Conservation (phyloP, 345 rosid genomes). For the Populus ilicifolia region DNA sequence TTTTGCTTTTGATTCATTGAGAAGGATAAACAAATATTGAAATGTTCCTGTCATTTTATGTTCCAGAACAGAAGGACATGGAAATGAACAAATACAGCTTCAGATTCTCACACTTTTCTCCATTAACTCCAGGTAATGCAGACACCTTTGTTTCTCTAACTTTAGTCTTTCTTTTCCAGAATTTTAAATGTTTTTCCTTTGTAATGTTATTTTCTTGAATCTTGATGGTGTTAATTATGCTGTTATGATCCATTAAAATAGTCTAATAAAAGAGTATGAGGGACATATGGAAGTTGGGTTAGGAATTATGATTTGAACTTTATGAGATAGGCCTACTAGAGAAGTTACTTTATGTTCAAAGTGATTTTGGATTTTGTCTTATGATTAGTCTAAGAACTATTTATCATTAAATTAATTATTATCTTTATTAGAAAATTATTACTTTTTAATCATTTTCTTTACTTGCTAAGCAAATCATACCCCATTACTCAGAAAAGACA, state of each 20-base stretch:
- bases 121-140: not conserved
- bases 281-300: no score
- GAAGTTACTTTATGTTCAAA: no score
- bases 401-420: not conserved
- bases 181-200: not conserved
- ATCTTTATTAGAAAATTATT: not conserved
- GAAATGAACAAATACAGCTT: not conserved
- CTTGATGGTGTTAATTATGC: no score
- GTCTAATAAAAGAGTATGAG: no score
- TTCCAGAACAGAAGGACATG: not conserved
- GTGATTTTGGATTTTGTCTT: no score
- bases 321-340: no score
- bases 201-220: not conserved
- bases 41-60: not conserved
- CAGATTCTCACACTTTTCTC: not conserved
- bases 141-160: not conserved
- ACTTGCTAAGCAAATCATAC: slow-evolving; percentile 18
- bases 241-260: no score
- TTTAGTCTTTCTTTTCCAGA: not conserved
- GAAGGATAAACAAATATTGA: not conserved
- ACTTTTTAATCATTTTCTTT: slow-evolving; percentile 6
- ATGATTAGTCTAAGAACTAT: not conserved
- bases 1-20: not conserved
- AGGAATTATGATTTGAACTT: no score
- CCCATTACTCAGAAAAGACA: slow-evolving; percentile 7